Percentiles rank a stretch among this genome's conserved stretches.
phyloP scores from a whole-genome alignment of 2,329 filamentous ascomycete species.

The Nemania sp. region DNA sequence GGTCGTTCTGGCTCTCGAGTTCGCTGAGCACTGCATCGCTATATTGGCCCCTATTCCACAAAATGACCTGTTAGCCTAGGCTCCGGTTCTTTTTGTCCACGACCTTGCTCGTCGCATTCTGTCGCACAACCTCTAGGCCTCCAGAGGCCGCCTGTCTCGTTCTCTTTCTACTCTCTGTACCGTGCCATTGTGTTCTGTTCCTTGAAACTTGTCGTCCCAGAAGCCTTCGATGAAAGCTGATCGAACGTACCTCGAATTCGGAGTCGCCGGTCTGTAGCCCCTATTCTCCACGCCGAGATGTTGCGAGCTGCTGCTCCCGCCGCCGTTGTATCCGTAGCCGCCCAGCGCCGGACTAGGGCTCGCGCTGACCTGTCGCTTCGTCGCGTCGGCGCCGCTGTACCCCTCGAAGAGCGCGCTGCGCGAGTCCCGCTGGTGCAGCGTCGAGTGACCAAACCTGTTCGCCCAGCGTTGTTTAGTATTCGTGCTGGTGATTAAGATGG shows the following conservation, averaged over 20 bases:
- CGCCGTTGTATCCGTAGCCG: constrained; percentile 53
- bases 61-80: constrained; percentile 2
- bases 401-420: constrained; percentile 75
- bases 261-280: constrained; percentile 68
- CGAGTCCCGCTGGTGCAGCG: constrained; percentile 73
- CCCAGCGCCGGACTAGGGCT: constrained; percentile 47
- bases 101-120: too few species aligned
- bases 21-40: constrained; percentile 89
- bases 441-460: constrained; percentile 67
- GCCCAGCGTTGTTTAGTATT: constrained; percentile 1
- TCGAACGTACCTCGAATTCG: constrained; percentile 62
- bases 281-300: constrained; percentile 37
- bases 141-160: too few species aligned
- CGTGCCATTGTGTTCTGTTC: too few species aligned
- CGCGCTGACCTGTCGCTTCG: constrained; percentile 48
- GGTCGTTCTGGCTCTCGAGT: constrained; percentile 93
- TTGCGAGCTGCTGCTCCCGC: constrained; percentile 29
- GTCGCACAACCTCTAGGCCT: too few species aligned
- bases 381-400: constrained; percentile 59
- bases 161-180: not conserved
- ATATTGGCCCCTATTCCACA: constrained; percentile 74
- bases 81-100: not conserved
- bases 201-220: not conserved
- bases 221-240: not conserved
- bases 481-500: not conserved